Evolutionary conservation across 495 filamentous ascomycete species (phyloP).

Genomic region (Jackrogersella minutella): DNA sequence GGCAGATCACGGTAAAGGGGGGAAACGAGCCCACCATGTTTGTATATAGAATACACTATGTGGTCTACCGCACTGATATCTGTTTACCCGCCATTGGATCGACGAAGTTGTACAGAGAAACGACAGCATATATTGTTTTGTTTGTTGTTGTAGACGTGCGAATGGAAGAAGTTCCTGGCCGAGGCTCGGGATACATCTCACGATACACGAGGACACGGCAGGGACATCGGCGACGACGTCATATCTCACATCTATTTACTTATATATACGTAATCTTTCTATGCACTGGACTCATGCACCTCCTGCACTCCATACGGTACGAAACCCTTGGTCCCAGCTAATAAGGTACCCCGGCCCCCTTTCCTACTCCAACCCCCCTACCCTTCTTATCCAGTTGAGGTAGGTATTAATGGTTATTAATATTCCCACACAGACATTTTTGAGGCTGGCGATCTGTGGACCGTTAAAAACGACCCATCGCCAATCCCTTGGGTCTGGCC

Average conservation of each 20-base stretch:
- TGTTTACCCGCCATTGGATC: conserved; percentile 38
- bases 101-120: conserved; percentile 21
- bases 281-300: too few species aligned
- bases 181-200: conserved; percentile 20
- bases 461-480: background rate
- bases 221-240: conserved; percentile 17
- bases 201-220: too few species aligned
- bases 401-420: too few species aligned
- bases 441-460: conserved; percentile 11
- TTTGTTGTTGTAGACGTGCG: conserved; percentile 17
- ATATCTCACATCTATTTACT: background rate
- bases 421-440: background rate
- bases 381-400: too few species aligned
- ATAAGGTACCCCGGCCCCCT: conserved; percentile 15
- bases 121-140: conserved; percentile 26
- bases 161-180: conserved; percentile 12
- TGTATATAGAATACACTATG: conserved; percentile 27
- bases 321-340: background rate
- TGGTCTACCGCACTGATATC: conserved; percentile 29
- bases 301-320: conserved; percentile 1
- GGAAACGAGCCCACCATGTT: conserved; percentile 8
- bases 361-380: background rate
- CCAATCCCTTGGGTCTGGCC: conserved; percentile 21
- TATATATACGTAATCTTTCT: conserved; percentile 1
- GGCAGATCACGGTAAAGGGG: conserved; percentile 24